phyloP scores from a whole-genome alignment of 2,329 filamentous ascomycete species.

The Diplocarpon rosae region DNA sequence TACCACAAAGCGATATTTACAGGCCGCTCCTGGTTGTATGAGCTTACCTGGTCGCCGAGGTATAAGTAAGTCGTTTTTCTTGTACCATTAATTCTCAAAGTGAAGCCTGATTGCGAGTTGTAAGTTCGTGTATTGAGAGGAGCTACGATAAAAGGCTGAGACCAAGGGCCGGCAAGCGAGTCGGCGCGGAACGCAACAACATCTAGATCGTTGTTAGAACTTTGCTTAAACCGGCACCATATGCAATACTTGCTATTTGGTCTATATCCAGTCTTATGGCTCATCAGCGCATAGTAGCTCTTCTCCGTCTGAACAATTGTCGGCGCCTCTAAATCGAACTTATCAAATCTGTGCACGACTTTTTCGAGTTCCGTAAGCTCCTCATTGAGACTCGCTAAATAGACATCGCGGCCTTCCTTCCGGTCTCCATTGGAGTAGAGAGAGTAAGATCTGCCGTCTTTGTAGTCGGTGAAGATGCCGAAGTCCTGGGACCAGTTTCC shows the following conservation, averaged over 20 bases:
- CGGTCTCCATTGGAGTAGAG: slow-evolving; percentile 50
- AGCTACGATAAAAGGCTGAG: slow-evolving; percentile 41
- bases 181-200: slow-evolving; percentile 46
- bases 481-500: slow-evolving; percentile 55
- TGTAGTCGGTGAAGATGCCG: slow-evolving; percentile 49
- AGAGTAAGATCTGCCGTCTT: slow-evolving; percentile 43
- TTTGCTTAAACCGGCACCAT: neutral
- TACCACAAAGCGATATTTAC: neutral
- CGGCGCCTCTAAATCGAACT: slow-evolving; percentile 49
- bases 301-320: slow-evolving; percentile 49
- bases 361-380: slow-evolving; percentile 40
- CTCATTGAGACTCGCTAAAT: slow-evolving; percentile 42
- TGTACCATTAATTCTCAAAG: slow-evolving; percentile 35
- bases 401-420: slow-evolving; percentile 43
- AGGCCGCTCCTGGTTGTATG: neutral
- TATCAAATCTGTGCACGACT: slow-evolving; percentile 44
- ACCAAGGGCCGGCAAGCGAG: slow-evolving; percentile 39
- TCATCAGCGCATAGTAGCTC: slow-evolving; percentile 50
- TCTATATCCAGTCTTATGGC: slow-evolving; percentile 52
- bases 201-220: slow-evolving; percentile 25
- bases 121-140: slow-evolving; percentile 40
- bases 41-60: slow-evolving; percentile 5
- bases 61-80: slow-evolving; percentile 39
- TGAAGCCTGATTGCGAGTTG: slow-evolving; percentile 42
- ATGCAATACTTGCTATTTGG: slow-evolving; percentile 36